A percentile compares a stretch with the other conserved stretches of the same genome.
These are phyloP conservation scores for Somion occarium DNA, from an alignment of 1,284 basidiomycete genomes.

Conservation along the genomic window DNA sequence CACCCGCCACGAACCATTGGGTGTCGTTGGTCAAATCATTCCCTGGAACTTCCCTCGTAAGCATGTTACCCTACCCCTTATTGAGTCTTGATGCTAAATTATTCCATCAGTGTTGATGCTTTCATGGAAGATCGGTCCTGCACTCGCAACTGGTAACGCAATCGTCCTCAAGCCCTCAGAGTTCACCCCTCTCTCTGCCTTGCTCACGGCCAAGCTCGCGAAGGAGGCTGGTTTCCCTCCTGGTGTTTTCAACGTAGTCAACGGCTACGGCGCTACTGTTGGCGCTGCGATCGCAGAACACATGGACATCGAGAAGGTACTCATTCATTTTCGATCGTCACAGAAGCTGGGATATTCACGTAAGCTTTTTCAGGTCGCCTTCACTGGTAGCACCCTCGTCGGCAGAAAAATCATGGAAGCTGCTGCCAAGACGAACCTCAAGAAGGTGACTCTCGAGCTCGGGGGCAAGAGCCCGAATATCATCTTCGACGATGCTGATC, in stretches of 20 bases:
- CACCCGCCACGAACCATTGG: slow-evolving; percentile 90
- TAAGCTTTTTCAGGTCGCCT: slow-evolving; percentile 33
- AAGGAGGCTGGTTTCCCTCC: slow-evolving; percentile 58
- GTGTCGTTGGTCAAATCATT: slow-evolving; percentile 86
- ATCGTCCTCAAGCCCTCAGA: slow-evolving; percentile 89
- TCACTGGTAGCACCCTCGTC: slow-evolving; percentile 71
- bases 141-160: slow-evolving; percentile 80
- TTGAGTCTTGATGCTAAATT: neutral
- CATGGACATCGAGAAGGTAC: slow-evolving; percentile 61
- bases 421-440: slow-evolving; percentile 81
- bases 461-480: slow-evolving; percentile 90
- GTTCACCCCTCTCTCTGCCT: slow-evolving; percentile 82
- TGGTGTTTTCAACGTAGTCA: slow-evolving; percentile 70
- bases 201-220: slow-evolving; percentile 48
- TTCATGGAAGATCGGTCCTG: slow-evolving; percentile 81
- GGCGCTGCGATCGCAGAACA: slow-evolving; percentile 63
- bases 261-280: slow-evolving; percentile 62
- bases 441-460: slow-evolving; percentile 88
- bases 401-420: slow-evolving; percentile 85
- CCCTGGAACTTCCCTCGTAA: slow-evolving; percentile 73
- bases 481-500: slow-evolving; percentile 66
- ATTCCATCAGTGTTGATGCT: slow-evolving; percentile 57
- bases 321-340: neutral
- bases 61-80: slow-evolving; percentile 17
- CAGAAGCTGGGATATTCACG: neutral